Evolutionary conservation across 176 grass and related monocot genomes (phyloP), one percentile per base, ranked within the genome.

Genomic region (Poa pratensis): DNA sequence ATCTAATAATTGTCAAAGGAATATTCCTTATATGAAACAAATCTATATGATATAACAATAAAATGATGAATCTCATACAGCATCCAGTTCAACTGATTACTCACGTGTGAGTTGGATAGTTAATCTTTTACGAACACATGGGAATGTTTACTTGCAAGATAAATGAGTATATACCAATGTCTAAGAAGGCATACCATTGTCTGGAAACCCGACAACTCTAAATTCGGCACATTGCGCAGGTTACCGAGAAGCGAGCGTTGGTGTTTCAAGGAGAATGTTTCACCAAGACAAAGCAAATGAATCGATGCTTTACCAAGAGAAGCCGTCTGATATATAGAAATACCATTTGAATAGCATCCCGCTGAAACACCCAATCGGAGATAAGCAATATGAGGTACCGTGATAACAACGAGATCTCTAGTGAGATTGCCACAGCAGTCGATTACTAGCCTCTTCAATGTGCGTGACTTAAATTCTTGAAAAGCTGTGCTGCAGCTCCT

Each of bases 401-500:
- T 48, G 52, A 86, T 67, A 66, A 54, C 72, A 5, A 84, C 14
- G 28, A 2, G 15, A 53, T 4, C 6, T 17, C 27, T 0, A 14
- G 0, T 7, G 69, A 24, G 0, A 19, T 34, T 76, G 17, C 2
- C 2, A 46, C 84, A 79, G 5, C 0, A 0, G 0, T 23, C 39
- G 17, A 78, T 3, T 16, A 7, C 35, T 14, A 85, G 59, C 64
- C 18, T 80, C n/a, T 79, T 80, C 27, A 80, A 9, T 20, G 52
- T 72, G 52, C 13, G 8, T 5, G 76, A 79, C 66, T 28, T 49
- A 24, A 86, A 79, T 5, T 32, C 50, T 37, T 79, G 37, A 69
- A 69, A 22, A 69, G 0, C 28, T 19, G 11, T 23, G 0, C 1
- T 0, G 2, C 84, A 86, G 0, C 0, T 0, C 1, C 1, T 2